Percentiles rank a stretch among this genome's conserved stretches.
These are phyloP conservation scores for Trebouxia sp. DNA, from an alignment of 139 green algal species.

Conservation along the genomic window DNA sequence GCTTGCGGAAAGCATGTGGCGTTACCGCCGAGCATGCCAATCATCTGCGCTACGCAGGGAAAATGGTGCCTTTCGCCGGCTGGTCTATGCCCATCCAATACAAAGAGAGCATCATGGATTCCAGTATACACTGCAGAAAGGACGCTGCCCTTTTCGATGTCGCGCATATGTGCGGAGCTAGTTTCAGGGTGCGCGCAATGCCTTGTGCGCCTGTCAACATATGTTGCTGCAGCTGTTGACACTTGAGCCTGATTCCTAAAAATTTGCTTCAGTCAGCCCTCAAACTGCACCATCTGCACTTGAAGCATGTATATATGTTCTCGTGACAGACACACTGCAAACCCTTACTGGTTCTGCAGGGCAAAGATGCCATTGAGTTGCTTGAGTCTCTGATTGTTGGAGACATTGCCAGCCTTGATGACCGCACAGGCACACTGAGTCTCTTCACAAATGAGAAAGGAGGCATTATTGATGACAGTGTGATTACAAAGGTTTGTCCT, in stretches of 20 bases:
- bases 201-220: not conserved
- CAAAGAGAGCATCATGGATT: conserved; percentile 97
- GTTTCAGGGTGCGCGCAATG: conserved; percentile 75
- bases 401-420: conserved; percentile 81
- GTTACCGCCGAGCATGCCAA: not conserved
- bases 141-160: conserved; percentile 96
- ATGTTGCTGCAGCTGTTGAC: not conserved
- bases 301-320: too few relatives aligned
- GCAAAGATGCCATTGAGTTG: conserved; percentile 93
- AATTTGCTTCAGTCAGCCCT: too few relatives aligned
- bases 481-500: conserved; percentile 84
- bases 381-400: conserved; percentile 91
- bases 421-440: conserved; percentile 84
- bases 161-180: conserved; percentile 96
- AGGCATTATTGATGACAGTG: conserved; percentile 98
- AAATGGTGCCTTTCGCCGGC: conserved; percentile 97
- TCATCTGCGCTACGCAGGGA: too few relatives aligned
- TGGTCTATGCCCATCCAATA: conserved; percentile 99
- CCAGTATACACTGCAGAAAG: conserved; percentile 82
- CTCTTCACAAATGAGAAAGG: conserved; percentile 97
- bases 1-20: not conserved
- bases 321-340: not conserved
- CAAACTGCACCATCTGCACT: too few relatives aligned
- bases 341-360: conserved; percentile 48
- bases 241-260: not conserved